Evolutionary conservation across 768 basidiomycete species (phyloP).

Genomic region (Hygrophorus russula): DNA sequence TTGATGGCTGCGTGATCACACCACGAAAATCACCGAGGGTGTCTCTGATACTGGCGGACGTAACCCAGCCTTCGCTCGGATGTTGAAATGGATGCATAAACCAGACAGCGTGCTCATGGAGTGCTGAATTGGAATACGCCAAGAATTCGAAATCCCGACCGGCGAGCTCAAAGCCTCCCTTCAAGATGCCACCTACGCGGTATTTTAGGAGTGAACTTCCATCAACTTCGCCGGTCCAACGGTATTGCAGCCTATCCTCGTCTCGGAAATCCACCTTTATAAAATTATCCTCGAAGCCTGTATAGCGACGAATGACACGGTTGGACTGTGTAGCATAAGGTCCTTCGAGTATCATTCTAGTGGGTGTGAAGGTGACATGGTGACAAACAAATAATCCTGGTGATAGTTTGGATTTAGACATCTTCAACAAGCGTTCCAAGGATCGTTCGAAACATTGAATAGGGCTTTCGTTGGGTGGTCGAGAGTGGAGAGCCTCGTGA

Average conservation of each 20-base stretch:
- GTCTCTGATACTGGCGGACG: slow-evolving; percentile 46
- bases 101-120: slow-evolving; percentile 78
- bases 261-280: slow-evolving; percentile 79
- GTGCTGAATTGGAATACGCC: slow-evolving; percentile 70
- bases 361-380: slow-evolving; percentile 70
- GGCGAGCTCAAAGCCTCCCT: slow-evolving; percentile 57
- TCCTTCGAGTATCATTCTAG: slow-evolving; percentile 63
- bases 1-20: slow-evolving; percentile 49
- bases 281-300: slow-evolving; percentile 53
- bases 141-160: slow-evolving; percentile 70
- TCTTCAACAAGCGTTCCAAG: slow-evolving; percentile 15
- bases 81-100: slow-evolving; percentile 57
- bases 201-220: slow-evolving; percentile 40
- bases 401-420: slow-evolving; percentile 12
- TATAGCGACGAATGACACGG: slow-evolving; percentile 61
- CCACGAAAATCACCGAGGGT: slow-evolving; percentile 59
- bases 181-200: slow-evolving; percentile 48
- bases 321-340: slow-evolving; percentile 72
- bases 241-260: slow-evolving; percentile 66
- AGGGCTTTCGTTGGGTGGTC: slow-evolving; percentile 27
- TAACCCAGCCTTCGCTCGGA: slow-evolving; percentile 29
- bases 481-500: slow-evolving; percentile 32
- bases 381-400: slow-evolving; percentile 49
- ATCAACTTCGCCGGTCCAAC: slow-evolving; percentile 61
- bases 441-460: slow-evolving; percentile 34